Conservation (phyloP, 202 grass and related monocot genomes). For the Setaria viridis region DNA sequence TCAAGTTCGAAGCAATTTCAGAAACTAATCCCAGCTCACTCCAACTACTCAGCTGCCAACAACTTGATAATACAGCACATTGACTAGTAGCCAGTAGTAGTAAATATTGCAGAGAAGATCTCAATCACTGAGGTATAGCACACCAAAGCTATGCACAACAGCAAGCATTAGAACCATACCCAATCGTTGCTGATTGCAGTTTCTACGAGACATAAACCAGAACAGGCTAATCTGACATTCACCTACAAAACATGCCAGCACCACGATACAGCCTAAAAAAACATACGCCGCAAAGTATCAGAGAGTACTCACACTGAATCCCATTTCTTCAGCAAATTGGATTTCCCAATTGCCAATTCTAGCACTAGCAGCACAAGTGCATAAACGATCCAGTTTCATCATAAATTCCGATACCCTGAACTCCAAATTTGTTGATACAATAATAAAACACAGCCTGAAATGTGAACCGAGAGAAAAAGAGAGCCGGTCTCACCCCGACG, state of each 20-base stretch:
- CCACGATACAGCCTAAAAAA: too few relatives aligned
- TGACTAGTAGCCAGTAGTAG: background rate
- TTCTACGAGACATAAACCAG: background rate
- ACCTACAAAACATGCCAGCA: background rate
- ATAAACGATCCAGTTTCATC: background rate
- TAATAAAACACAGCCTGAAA: background rate
- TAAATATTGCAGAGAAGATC: background rate
- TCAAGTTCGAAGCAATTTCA: constrained; percentile 34
- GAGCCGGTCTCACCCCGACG: constrained; percentile 55
- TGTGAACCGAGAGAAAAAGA: background rate
- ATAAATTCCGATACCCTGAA: background rate
- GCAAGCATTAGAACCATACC: background rate
- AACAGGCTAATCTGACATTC: background rate
- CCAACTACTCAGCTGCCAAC: background rate
- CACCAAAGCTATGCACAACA: background rate
- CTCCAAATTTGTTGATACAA: background rate
- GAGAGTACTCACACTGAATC: background rate
- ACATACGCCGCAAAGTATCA: background rate
- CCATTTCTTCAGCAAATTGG: background rate
- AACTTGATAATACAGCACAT: background rate
- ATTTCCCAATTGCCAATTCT: background rate
- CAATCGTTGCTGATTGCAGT: background rate
- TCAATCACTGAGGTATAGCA: background rate
- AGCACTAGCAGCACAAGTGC: background rate
- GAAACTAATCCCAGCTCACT: background rate